A percentile compares a stretch with the other conserved stretches of the same genome.
Evolutionary conservation across 2,329 filamentous ascomycete genomes (phyloP).

Genomic region (Apiospora malaysiana): DNA sequence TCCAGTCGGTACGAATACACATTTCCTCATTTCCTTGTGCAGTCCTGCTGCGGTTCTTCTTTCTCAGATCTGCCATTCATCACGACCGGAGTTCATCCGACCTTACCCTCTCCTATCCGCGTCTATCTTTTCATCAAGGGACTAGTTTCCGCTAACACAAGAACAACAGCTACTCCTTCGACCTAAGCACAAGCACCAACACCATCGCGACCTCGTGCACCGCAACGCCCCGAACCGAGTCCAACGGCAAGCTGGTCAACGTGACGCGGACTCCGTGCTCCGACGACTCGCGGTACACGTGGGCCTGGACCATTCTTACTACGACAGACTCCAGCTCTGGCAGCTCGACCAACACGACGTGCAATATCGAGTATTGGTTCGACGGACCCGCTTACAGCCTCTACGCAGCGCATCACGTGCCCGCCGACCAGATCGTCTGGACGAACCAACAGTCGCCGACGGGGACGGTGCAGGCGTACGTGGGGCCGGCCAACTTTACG

Average conservation of each 20-base stretch:
- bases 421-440: conserved; percentile 17
- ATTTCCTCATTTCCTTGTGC: too few relatives aligned
- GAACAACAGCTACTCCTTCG: conserved; percentile 4
- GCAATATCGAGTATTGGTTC: conserved; percentile 20
- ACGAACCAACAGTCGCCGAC: conserved; percentile 17
- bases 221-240: background rate
- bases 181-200: background rate
- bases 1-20: background rate
- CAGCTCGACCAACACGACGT: background rate
- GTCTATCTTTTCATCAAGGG: background rate
- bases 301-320: conserved; percentile 1
- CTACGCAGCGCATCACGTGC: background rate
- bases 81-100: too few relatives aligned
- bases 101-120: background rate
- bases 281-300: conserved; percentile 18
- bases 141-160: background rate
- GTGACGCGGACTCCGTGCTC: conserved; percentile 2
- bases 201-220: background rate
- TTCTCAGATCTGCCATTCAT: too few relatives aligned
- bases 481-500: conserved; percentile 12
- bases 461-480: conserved; percentile 11
- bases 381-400: background rate
- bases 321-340: background rate
- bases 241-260: conserved; percentile 1
- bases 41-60: too few relatives aligned